Evolutionary conservation across 1,284 basidiomycete species (phyloP), one percentile per base, ranked within the genome.

Genomic region (Apiotrichum akiyoshidainum): DNA sequence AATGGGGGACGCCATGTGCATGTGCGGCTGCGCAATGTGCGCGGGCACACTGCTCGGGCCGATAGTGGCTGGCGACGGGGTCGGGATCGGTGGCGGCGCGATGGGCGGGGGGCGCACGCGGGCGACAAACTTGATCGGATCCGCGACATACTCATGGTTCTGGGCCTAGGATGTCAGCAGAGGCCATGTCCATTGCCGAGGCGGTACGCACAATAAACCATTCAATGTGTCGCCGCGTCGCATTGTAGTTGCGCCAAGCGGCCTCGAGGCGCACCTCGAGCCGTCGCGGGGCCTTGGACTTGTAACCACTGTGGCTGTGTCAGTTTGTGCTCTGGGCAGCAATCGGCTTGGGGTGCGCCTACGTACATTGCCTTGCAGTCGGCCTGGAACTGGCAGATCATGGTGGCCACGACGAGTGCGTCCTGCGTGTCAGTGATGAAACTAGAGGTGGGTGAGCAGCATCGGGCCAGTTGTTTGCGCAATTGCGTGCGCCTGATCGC

Each of bases 181-280:
- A 16, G 33, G n/a, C 13, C 16, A 34, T n/a, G 37, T 37, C 37
- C 37, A 37, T 10, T 37, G 37, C 14, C 11, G 11, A 16, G 11
- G 11, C 14, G 3, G 14, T 37, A 52, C 44, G 14, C 40, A 65
- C 69, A 56, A 70, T 67, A 42, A 68, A 72, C 60, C 62, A 63
- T 49, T 70, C 70, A 46, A 72, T 59, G 37, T 70, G 70, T 3
- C 67, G 54, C 19, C 67, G 55, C 5, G 65, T 60, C 22, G 63
- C 51, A 12, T 70, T 64, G 58, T 72, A 72, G 47, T 58, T 57
- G 11, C 58, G 53, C 69, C 70, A 69, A n/a, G 64, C 61, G 11
- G 50, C 41, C 16, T 66, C 63, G 5, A 70, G 60, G 13, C 63
- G 59, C 26, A 57, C 42, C 34, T 59, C 57, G 37, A 72, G 64